phyloP scores from a whole-genome alignment of 345 rosid species.

The Rubroshorea leprosula region DNA sequence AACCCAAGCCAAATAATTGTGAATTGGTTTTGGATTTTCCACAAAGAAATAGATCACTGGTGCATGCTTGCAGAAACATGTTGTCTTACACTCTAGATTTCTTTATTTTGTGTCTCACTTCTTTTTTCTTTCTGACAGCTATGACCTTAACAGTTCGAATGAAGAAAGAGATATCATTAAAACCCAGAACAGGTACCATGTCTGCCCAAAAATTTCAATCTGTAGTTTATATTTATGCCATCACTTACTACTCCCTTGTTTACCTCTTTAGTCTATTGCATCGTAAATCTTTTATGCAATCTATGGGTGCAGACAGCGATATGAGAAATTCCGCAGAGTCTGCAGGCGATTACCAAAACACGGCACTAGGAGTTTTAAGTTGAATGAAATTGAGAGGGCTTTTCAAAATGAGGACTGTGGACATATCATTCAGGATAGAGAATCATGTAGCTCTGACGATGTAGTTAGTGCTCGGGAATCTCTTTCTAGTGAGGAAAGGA shows the following conservation, averaged over 20 bases:
- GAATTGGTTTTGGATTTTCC: neutral
- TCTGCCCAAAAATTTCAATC: neutral
- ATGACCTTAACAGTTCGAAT: slow-evolving; percentile 54
- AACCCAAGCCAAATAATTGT: neutral
- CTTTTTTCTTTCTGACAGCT: slow-evolving; percentile 36
- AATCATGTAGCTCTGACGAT: slow-evolving; percentile 41
- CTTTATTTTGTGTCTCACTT: neutral
- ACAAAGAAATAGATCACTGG: neutral
- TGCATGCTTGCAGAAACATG: neutral
- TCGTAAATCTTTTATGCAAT: neutral
- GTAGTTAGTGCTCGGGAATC: slow-evolving; percentile 28
- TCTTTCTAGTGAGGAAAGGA: slow-evolving; percentile 22
- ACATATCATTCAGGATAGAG: slow-evolving; percentile 42
- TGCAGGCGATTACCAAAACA: slow-evolving; percentile 41
- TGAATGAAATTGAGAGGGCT: slow-evolving; percentile 35
- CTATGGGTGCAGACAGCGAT: slow-evolving; percentile 50
- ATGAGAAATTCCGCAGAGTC: slow-evolving; percentile 54
- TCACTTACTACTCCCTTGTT: neutral
- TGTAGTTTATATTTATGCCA: neutral
- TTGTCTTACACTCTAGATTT: neutral
- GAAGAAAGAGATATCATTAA: slow-evolving; percentile 56
- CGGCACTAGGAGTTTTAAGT: slow-evolving; percentile 30
- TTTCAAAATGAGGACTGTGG: slow-evolving; percentile 34
- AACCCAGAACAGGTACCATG: slow-evolving; percentile 51
- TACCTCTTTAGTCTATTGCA: neutral